A percentile compares a stretch with the other conserved stretches of the same genome.
These are phyloP conservation scores for Leccinum variicolor DNA, from an alignment of 768 basidiomycete species.

Conservation along the genomic window DNA sequence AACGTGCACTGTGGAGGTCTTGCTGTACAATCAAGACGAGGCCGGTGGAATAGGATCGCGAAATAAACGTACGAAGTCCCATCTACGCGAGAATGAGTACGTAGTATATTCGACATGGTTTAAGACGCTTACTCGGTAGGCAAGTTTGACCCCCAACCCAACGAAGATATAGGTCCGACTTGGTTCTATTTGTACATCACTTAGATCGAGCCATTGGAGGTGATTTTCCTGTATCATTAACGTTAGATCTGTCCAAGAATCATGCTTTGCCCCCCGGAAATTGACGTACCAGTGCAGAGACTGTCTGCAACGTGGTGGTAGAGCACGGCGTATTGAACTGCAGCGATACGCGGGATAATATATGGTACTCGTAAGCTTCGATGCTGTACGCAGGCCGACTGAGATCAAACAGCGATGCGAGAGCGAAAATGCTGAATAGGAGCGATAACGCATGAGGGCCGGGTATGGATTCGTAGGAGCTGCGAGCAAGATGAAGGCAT, in stretches of 20 bases:
- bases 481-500: conserved; percentile 16
- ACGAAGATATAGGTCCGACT: conserved; percentile 53
- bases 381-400: conserved; percentile 43
- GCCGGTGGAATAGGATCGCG: not conserved
- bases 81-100: conserved; percentile 32
- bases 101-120: not conserved
- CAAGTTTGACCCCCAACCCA: conserved; percentile 58
- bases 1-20: conserved; percentile 58
- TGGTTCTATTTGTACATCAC: conserved; percentile 46
- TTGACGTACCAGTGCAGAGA: conserved; percentile 54
- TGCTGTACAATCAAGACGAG: not conserved
- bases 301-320: conserved; percentile 51
- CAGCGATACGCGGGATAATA: conserved; percentile 53
- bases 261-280: conserved; percentile 1
- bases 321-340: conserved; percentile 42
- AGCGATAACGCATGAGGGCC: conserved; percentile 57
- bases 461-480: conserved; percentile 37
- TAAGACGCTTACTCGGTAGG: conserved; percentile 49
- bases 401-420: conserved; percentile 62
- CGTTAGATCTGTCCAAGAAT: conserved; percentile 5
- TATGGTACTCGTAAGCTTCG: conserved; percentile 60
- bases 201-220: conserved; percentile 51
- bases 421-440: conserved; percentile 62
- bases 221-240: conserved; percentile 35
- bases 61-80: conserved; percentile 46